Conservation (phyloP, 805 yeast species). For the Lachancea kluyveri region DNA sequence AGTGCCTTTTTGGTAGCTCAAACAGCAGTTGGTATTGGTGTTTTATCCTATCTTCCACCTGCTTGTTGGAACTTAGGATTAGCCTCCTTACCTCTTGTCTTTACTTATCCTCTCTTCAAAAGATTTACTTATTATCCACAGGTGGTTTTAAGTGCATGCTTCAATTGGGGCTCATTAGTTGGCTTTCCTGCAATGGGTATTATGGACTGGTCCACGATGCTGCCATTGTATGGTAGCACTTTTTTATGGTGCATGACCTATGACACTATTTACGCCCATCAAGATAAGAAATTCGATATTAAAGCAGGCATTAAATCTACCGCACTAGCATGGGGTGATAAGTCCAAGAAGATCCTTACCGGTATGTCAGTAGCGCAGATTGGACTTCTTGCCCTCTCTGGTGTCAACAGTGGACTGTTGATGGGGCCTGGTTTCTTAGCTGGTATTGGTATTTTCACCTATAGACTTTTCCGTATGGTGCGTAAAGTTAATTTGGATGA, state of each 20-base stretch:
- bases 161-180: slow-evolving; percentile 89
- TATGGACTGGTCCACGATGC: slow-evolving; percentile 67
- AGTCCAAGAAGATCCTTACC: slow-evolving; percentile 62
- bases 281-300: slow-evolving; percentile 84
- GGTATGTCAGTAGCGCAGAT: slow-evolving; percentile 65
- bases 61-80: slow-evolving; percentile 83
- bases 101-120: slow-evolving; percentile 88
- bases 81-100: slow-evolving; percentile 68
- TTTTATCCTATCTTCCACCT: slow-evolving; percentile 66
- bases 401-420: slow-evolving; percentile 53
- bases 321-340: slow-evolving; percentile 89
- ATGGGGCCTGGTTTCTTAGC: slow-evolving; percentile 81
- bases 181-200: slow-evolving; percentile 97
- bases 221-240: slow-evolving; percentile 69
- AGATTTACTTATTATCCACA: slow-evolving; percentile 96
- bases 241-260: slow-evolving; percentile 92
- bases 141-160: slow-evolving; percentile 69
- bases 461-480: slow-evolving; percentile 64
- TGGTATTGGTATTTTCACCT: slow-evolving; percentile 62
- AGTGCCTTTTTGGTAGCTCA: slow-evolving; percentile 65
- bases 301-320: slow-evolving; percentile 92
- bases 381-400: slow-evolving; percentile 57
- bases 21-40: slow-evolving; percentile 63
- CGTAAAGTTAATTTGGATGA: slow-evolving; percentile 67
- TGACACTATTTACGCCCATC: slow-evolving; percentile 97